Evolutionary conservation across 164 flowering plant genomes (phyloP), one percentile per base, ranked within the genome.

Genomic region (Kingdonia uniflora): DNA sequence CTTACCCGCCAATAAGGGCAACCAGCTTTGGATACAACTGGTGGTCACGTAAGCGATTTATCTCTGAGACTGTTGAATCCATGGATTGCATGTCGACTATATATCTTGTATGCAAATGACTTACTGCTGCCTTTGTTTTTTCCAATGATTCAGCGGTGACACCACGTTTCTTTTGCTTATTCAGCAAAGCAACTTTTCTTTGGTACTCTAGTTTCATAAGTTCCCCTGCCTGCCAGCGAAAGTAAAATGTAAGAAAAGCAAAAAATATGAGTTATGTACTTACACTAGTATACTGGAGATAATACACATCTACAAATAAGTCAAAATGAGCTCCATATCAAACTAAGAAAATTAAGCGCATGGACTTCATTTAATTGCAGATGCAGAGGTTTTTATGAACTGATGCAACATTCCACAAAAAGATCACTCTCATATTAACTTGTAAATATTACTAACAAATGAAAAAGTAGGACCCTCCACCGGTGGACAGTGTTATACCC

Each of bases 51-150:
- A 90, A 63, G 24, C 70, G 78, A 55, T 83, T 81, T 42, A 87
- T 82, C 64, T 90, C 97, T 29, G 79, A 70, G 11, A 81, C 92
- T 2, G 95, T 85, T 17, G 96, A 82, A 67, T 90, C 97, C 85
- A 90, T 63, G 40, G 95, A 82, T 63, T 90, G 96, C 89, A 85
- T 80, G 69, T 87, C 96, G 19, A 90, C 95, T 23, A 90, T 81
- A 59, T 87, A 85, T 65, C 91, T 74, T 14, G 96, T 85, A 47
- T 90, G 96, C 74, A 87, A 65, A 77, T 90, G 96, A 63, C 91
- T 80, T n/a, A 87, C 95, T 47, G 97, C 85, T 19, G 97, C 97
- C 70, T 87, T 87, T 42, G 95, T 74, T 66, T 82, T 90, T 66
- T 90, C 95, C 68, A 90, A 48, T 37, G 88, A 60, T 62, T 85